Percentiles rank a stretch among this genome's conserved stretches.
Evolutionary conservation across 1,139 yeast genomes (phyloP).

Genomic region (Candida dubliniensis): DNA sequence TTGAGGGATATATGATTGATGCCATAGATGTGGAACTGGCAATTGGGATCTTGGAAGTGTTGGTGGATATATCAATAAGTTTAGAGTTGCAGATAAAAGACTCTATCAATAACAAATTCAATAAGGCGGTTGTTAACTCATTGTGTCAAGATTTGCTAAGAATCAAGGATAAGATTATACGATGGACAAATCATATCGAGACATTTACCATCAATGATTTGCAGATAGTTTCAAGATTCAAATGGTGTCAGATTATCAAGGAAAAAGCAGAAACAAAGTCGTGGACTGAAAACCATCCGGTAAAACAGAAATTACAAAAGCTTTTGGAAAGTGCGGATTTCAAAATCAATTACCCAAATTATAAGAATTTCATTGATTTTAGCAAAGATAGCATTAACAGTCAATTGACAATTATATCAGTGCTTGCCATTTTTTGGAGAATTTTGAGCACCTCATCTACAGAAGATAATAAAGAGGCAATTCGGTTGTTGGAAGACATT

Average conservation of each 20-base stretch:
- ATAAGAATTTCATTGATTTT: slow-evolving; percentile 59
- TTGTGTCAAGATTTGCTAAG: slow-evolving; percentile 38
- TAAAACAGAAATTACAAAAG: slow-evolving; percentile 25
- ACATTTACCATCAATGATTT: slow-evolving; percentile 2
- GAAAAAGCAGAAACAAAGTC: slow-evolving; percentile 32
- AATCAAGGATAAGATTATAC: slow-evolving; percentile 35
- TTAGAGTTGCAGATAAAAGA: slow-evolving; percentile 30
- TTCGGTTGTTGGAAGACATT: slow-evolving; percentile 56
- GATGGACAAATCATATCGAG: slow-evolving; percentile 35
- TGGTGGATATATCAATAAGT: slow-evolving; percentile 51
- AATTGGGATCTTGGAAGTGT: slow-evolving; percentile 51
- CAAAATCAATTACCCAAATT: slow-evolving; percentile 41
- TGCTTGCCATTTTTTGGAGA: slow-evolving; percentile 64
- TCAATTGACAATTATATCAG: slow-evolving; percentile 67
- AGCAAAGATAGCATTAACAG: slow-evolving; percentile 51
- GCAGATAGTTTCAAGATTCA: slow-evolving; percentile 21
- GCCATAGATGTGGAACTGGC: slow-evolving; percentile 10
- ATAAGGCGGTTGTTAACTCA: slow-evolving; percentile 22
- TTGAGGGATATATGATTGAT: slow-evolving; percentile 22
- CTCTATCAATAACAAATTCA: slow-evolving; percentile 17
- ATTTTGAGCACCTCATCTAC: slow-evolving; percentile 46
- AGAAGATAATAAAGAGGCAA: slow-evolving; percentile 45
- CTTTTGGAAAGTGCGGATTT: slow-evolving; percentile 17
- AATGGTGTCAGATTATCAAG: slow-evolving; percentile 36
- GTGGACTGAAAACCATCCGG: slow-evolving; percentile 31